phyloP scores from a whole-genome alignment of 1,284 basidiomycete species.

The Fomitopsis betulina region DNA sequence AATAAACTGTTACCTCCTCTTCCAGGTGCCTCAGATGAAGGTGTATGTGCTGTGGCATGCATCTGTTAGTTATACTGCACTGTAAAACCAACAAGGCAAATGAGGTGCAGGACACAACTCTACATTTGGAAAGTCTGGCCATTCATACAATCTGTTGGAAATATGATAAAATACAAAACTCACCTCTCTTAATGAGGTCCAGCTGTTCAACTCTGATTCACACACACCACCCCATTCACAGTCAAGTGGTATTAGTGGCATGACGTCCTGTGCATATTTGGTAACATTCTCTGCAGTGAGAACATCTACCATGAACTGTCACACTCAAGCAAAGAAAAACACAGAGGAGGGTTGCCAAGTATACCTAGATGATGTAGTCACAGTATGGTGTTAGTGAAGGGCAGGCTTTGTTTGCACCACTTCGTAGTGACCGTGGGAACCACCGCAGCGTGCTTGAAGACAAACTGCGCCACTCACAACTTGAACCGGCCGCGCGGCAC shows the following conservation, averaged over 20 bases:
- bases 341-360: background rate
- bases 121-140: too few relatives aligned
- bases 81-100: background rate
- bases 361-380: background rate
- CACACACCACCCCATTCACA: conserved; percentile 17
- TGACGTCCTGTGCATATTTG: conserved; percentile 13
- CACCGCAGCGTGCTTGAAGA: background rate
- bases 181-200: conserved; percentile 18
- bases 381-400: background rate
- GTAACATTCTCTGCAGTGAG: conserved; percentile 9
- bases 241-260: conserved; percentile 7
- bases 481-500: too few relatives aligned
- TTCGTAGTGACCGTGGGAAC: background rate
- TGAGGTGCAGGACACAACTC: background rate
- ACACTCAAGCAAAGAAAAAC: background rate
- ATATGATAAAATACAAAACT: background rate
- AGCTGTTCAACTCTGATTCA: conserved; percentile 16
- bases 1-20: background rate
- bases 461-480: too few relatives aligned
- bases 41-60: background rate
- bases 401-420: background rate
- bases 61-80: background rate
- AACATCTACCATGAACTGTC: background rate
- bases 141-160: background rate
- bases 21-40: background rate